Evolutionary conservation across 2,329 filamentous ascomycete species (phyloP).

Genomic region (Colletotrichum ledebouriae): DNA sequence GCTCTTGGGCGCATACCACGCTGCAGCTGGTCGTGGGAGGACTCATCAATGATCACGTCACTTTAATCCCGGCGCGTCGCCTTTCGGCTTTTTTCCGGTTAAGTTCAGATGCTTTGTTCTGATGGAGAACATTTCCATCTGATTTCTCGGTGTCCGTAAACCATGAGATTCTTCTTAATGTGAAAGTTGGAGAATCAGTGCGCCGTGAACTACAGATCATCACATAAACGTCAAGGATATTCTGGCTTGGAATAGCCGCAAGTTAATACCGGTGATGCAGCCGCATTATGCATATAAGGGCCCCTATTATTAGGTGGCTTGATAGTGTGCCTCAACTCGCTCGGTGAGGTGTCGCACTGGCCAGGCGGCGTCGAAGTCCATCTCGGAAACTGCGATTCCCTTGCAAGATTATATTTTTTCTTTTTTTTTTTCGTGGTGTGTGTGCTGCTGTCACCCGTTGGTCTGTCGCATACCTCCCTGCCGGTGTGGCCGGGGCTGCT

Average conservation of each 20-base stretch:
- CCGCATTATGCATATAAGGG: constrained; percentile 4
- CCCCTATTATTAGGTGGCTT: constrained; percentile 32
- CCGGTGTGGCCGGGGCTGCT: background rate
- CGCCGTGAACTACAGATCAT: constrained; percentile 26
- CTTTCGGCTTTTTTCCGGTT: background rate
- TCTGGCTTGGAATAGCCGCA: constrained; percentile 4
- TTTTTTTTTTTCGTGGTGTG: background rate
- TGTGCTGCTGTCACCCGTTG: background rate
- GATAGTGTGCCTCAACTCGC: background rate
- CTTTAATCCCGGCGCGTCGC: constrained; percentile 1
- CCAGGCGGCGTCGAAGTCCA: background rate
- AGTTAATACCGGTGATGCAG: constrained; percentile 28
- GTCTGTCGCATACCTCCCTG: background rate
- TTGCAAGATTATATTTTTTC: background rate
- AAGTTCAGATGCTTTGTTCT: constrained; percentile 3
- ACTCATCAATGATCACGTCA: background rate
- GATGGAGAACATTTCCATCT: background rate
- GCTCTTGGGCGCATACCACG: background rate
- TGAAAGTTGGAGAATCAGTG: constrained; percentile 28
- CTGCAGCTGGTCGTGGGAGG: background rate
- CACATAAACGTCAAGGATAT: constrained; percentile 25
- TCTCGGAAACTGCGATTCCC: constrained; percentile 1
- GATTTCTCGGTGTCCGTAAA: background rate
- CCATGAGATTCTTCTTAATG: too few relatives aligned
- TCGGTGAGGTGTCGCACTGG: background rate